Conservation (phyloP, 352 stramenopile species). For the Phytophthora cactorum region DNA sequence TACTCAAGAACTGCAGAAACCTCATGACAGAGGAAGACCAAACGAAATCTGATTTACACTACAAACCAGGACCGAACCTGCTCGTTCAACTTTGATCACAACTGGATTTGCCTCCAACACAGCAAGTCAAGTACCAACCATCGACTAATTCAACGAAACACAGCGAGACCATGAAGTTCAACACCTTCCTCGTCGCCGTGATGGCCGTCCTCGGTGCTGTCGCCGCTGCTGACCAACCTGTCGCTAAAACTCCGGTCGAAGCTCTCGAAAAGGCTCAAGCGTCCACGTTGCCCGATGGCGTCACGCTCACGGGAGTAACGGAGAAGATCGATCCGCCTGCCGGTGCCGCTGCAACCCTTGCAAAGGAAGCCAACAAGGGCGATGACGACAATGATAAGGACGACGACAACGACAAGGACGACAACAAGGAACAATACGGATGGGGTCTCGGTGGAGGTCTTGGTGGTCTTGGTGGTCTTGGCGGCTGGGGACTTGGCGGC, state of each 20-base stretch:
- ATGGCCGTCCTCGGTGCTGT: constrained; percentile 3
- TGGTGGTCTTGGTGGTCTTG: constrained; percentile 7
- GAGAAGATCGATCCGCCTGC: constrained; percentile 6
- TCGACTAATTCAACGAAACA: not conserved
- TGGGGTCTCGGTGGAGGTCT: constrained; percentile 6
- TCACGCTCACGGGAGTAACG: constrained; percentile 8
- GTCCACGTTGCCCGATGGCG: not conserved
- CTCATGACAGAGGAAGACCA: not conserved
- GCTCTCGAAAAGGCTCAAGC: constrained; percentile 3
- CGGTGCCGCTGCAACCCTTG: not conserved
- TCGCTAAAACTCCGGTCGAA: constrained; percentile 15
- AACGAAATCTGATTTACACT: not conserved
- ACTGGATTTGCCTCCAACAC: constrained; percentile 8
- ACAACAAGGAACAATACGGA: constrained; percentile 14
- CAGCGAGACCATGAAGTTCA: constrained; percentile 16
- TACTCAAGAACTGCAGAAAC: not conserved
- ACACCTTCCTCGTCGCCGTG: constrained; percentile 19
- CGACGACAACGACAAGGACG: not conserved
- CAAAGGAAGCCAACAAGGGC: not conserved
- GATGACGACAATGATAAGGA: not conserved
- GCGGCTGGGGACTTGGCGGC: too few relatives aligned
- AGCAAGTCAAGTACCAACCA: constrained; percentile 14
- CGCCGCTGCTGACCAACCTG: constrained; percentile 8
- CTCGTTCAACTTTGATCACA: not conserved
- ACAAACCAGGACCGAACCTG: too few relatives aligned